Base-by-base conservation (phyloP, 805 yeast genomes). In the Starmerella potacharoeniae region DNA sequence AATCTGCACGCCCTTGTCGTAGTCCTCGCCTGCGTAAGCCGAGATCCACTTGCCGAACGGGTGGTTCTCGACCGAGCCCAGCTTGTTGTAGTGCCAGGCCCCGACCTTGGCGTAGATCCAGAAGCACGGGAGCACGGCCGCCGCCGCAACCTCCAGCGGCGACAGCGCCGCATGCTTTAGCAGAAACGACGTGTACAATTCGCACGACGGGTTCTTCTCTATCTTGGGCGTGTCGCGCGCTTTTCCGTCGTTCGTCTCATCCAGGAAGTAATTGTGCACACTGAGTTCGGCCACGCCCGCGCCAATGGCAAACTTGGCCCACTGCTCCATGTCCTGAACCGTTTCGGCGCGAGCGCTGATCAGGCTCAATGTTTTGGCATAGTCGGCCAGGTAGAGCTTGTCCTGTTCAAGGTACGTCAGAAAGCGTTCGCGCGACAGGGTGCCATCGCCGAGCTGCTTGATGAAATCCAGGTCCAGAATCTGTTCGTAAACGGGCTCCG, bases 21-120 rank as follows among this genome's bases (percentile, higher is more conserved):
- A 85, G 78, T 82, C 77, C 1, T 77, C 79, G 2, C 82, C 73
- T 5, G 73, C 66, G 66, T 86, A 86, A 54, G 80, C 83, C 17
- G 71, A 73, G 16, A 84, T 64, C 95, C 95, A 86, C 9, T 74
- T 50, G 56, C 64, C 63, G 55, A 68, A 55, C 60, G 59, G 61
- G 57, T 68, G 67, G 29, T 44, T n/a, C 34, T 45, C 33, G 13
- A 14, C n/a, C 7, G 3, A 89, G 22, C 83, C 77, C 2, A 89
- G 85, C 17, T 81, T 77, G 34, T 89, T 90, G 64, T 82, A 84
- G 14, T 82, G 65, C 52, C 0, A 74, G 62, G 39, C 65, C 66
- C 17, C 78, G 80, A 60, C 62, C 9, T 49, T 48, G 6, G 60
- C 61, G 46, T 60, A 60, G 40, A 60, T 54, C 64, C 64, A 60